phyloP scores from a whole-genome alignment of 148 eudicot genomes.

The Fagopyrum tataricum region DNA sequence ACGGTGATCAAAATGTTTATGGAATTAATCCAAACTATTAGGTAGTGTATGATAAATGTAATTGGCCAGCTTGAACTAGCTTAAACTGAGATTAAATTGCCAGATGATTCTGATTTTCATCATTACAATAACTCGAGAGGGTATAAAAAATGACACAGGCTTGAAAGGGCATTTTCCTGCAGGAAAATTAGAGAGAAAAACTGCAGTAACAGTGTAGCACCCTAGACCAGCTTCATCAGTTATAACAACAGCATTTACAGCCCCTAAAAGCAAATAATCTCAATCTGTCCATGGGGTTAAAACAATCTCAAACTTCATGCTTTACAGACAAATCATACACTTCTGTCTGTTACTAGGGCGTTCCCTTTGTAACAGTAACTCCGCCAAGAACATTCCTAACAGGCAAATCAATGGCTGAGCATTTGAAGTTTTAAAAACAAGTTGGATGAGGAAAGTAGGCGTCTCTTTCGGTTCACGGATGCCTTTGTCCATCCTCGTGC shows the following conservation, averaged over 20 bases:
- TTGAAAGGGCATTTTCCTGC: neutral
- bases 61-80: too few species aligned
- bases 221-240: slow-evolving; percentile 4
- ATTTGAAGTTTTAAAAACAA: neutral
- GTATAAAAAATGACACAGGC: neutral
- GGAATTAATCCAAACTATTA: too few species aligned
- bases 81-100: neutral
- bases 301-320: neutral
- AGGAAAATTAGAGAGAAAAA: neutral
- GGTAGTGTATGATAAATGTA: too few species aligned
- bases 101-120: neutral
- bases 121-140: neutral
- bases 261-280: neutral
- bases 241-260: slow-evolving; percentile 6
- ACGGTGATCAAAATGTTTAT: too few species aligned
- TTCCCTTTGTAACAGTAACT: neutral
- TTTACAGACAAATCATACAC: slow-evolving; percentile 5
- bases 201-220: slow-evolving; percentile 7
- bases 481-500: slow-evolving; percentile 73
- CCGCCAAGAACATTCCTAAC: slow-evolving; percentile 7
- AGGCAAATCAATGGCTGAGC: neutral
- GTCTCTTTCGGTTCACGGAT: slow-evolving; percentile 32
- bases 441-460: neutral
- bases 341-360: neutral
- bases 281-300: neutral